Evolutionary conservation across 495 filamentous ascomycete genomes (phyloP).

Genomic region (Barbatosphaeria neglecta): DNA sequence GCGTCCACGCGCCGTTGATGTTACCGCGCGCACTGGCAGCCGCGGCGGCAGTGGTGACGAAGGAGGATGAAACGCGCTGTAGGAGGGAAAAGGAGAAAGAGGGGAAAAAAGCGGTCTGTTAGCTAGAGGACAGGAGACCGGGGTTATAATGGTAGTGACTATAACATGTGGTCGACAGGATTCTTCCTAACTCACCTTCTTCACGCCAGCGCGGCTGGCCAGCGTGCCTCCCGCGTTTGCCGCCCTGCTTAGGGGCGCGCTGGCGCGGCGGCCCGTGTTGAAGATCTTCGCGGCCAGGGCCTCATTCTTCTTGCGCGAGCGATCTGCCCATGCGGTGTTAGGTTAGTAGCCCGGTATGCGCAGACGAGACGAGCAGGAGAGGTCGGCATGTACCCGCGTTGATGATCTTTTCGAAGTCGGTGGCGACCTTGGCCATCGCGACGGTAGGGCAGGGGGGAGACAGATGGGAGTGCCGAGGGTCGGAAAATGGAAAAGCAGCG

Average conservation of each 20-base stretch:
- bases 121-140: no score
- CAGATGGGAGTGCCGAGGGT: no score
- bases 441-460: no score
- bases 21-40: constrained; percentile 21
- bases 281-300: constrained; percentile 62
- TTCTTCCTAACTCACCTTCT: constrained; percentile 53
- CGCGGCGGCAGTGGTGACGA: constrained; percentile 7
- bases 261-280: constrained; percentile 48
- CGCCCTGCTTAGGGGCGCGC: constrained; percentile 37
- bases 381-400: constrained; percentile 37
- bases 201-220: constrained; percentile 63
- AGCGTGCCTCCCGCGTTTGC: constrained; percentile 44
- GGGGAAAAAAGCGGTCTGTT: constrained; percentile 2
- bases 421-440: constrained; percentile 38
- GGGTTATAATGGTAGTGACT: no score
- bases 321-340: constrained; percentile 34
- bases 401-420: constrained; percentile 57
- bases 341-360: constrained; percentile 8
- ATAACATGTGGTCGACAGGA: no score
- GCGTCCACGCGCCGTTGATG: constrained; percentile 46
- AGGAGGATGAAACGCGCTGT: constrained; percentile 3
- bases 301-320: constrained; percentile 58
- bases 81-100: constrained; percentile 2
- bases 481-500: no score
- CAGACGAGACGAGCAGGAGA: no score